Evolutionary conservation across 169 alveolate genomes (phyloP).

Genomic region (Cyclospora cayetanensis): DNA sequence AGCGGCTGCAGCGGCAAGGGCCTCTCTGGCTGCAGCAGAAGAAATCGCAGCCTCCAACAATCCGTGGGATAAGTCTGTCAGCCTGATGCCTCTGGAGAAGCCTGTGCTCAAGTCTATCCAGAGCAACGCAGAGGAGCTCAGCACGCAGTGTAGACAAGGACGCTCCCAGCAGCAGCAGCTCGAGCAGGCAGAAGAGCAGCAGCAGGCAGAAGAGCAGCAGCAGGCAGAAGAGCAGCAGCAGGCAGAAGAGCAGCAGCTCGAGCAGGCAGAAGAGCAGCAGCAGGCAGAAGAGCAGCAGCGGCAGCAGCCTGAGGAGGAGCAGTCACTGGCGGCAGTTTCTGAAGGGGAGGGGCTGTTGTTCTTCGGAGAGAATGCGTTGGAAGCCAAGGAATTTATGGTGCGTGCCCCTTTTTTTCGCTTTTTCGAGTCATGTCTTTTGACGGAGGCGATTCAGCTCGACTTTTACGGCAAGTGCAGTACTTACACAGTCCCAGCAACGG

Average conservation of each 20-base stretch:
- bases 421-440: constrained; percentile 70
- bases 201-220: no score
- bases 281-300: neutral
- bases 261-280: neutral
- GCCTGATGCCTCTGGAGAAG: no score
- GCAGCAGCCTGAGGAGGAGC: neutral
- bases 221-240: no score
- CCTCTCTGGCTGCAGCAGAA: neutral
- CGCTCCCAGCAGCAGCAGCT: no score
- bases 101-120: no score
- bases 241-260: neutral
- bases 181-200: no score
- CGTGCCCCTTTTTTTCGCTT: constrained; percentile 76
- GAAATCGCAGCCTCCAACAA: neutral
- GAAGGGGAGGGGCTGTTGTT: constrained; percentile 62
- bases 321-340: neutral
- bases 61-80: neutral
- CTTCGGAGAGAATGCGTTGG: constrained; percentile 71
- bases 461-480: constrained; percentile 67
- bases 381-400: constrained; percentile 73
- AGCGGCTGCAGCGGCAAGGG: neutral
- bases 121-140: no score
- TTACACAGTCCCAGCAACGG: constrained; percentile 63
- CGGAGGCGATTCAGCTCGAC: constrained; percentile 70
- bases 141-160: no score